phyloP scores from a whole-genome alignment of 345 rosid genomes.

The Pugionium cornutum region DNA sequence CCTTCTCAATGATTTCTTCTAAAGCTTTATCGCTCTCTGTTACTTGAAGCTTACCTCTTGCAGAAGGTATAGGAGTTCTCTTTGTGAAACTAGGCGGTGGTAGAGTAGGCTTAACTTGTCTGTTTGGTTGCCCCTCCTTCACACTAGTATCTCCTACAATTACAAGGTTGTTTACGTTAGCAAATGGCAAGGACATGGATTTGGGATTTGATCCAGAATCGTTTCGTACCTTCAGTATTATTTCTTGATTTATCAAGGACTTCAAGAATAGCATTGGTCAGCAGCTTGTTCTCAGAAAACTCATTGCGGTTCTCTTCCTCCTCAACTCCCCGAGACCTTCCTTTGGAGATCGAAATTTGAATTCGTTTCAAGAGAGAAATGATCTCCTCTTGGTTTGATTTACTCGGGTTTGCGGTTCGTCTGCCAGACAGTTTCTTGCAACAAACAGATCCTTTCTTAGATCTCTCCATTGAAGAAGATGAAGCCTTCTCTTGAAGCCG shows the following conservation, averaged over 20 bases:
- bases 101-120: constrained; percentile 23
- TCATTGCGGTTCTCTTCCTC: constrained; percentile 22
- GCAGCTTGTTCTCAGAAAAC: constrained; percentile 28
- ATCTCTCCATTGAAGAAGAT: constrained; percentile 26
- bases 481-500: constrained; percentile 33
- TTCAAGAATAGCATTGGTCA: constrained; percentile 46
- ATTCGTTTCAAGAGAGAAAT: constrained; percentile 55
- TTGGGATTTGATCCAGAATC: neutral
- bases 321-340: constrained; percentile 25
- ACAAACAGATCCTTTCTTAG: constrained; percentile 12
- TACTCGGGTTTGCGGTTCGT: constrained; percentile 31
- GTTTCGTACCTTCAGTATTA: constrained; percentile 27
- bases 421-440: constrained; percentile 31
- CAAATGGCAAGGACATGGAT: neutral
- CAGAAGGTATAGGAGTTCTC: constrained; percentile 46
- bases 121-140: constrained; percentile 8
- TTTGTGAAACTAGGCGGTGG: constrained; percentile 52
- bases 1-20: constrained; percentile 12
- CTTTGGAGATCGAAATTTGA: constrained; percentile 57
- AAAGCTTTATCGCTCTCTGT: constrained; percentile 19
- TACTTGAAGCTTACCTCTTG: constrained; percentile 32
- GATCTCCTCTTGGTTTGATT: constrained; percentile 49
- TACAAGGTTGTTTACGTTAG: neutral
- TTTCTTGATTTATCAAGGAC: constrained; percentile 42
- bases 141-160: constrained; percentile 25